Conservation (phyloP, 1,284 basidiomycete species). For the Trichosporon asahii region DNA sequence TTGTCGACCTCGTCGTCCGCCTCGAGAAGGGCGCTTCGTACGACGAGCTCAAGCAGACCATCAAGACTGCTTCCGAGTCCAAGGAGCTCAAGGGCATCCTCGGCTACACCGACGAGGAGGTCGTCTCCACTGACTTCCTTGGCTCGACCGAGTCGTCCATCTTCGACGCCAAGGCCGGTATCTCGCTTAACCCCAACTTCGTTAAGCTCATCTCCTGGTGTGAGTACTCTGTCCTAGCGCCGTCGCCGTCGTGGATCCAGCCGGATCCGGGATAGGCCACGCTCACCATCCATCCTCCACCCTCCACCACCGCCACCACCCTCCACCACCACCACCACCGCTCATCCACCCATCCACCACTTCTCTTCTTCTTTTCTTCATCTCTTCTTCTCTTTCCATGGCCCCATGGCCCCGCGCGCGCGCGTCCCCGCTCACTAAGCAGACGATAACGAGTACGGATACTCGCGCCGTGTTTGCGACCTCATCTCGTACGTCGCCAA, state of each 20-base stretch:
- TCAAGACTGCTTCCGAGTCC: constrained; percentile 79
- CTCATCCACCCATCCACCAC: background rate
- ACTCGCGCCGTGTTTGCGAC: constrained; percentile 92
- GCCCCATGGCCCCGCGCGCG: too few relatives aligned
- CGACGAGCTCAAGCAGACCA: constrained; percentile 83
- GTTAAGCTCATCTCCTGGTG: constrained; percentile 91
- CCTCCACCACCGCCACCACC: background rate
- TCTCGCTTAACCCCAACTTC: constrained; percentile 87
- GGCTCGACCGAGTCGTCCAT: constrained; percentile 75
- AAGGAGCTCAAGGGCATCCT: constrained; percentile 72
- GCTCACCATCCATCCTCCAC: background rate
- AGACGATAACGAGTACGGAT: constrained; percentile 78
- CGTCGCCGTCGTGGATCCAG: too few relatives aligned
- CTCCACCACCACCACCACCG: background rate
- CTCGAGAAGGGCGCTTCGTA: constrained; percentile 82
- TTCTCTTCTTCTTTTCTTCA: background rate
- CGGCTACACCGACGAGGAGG: constrained; percentile 88
- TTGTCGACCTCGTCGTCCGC: constrained; percentile 95
- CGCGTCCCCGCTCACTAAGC: constrained; percentile 56
- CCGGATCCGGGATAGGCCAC: background rate
- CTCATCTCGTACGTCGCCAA: constrained; percentile 75
- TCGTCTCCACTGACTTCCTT: constrained; percentile 94
- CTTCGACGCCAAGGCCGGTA: constrained; percentile 91
- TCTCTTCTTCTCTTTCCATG: constrained; percentile 22
- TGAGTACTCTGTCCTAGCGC: constrained; percentile 34